A percentile compares a stretch with the other conserved stretches of the same genome.
Evolutionary conservation across 352 stramenopile species (phyloP).

Genomic region (Pythium guiyangense): DNA sequence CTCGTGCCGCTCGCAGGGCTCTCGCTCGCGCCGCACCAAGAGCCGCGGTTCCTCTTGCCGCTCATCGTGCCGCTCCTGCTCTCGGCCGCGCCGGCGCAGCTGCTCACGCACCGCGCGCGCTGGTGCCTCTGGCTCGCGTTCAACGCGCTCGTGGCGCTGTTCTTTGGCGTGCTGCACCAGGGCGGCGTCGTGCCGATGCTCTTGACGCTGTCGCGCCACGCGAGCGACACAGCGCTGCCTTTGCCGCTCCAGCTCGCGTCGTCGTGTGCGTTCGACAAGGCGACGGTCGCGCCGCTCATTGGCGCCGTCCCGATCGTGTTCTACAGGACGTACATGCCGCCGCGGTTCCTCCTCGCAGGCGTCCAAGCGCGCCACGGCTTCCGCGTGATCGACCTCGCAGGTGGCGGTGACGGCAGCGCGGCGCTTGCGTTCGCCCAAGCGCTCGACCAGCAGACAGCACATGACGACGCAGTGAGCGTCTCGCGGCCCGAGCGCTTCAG

Average conservation of each 20-base stretch:
- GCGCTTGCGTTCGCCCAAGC: not conserved
- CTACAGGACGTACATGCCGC: too few species aligned
- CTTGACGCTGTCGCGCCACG: conserved; percentile 26
- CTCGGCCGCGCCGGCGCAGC: too few species aligned
- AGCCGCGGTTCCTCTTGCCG: too few species aligned
- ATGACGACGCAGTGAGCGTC: not conserved
- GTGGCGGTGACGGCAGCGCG: conserved; percentile 13
- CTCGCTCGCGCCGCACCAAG: too few species aligned
- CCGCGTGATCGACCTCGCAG: conserved; percentile 48
- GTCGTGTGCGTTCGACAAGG: conserved; percentile 27
- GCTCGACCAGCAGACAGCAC: not conserved
- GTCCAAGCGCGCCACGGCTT: conserved; percentile 19
- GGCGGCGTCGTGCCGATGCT: conserved; percentile 61
- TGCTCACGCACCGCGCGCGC: too few species aligned
- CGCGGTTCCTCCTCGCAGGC: too few species aligned
- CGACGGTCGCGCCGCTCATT: conserved; percentile 7
- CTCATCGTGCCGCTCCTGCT: too few species aligned
- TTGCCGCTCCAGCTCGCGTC: conserved; percentile 4
- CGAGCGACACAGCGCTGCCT: not conserved
- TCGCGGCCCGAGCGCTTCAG: not conserved
- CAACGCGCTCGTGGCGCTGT: conserved; percentile 16
- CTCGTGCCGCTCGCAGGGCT: conserved; percentile 80
- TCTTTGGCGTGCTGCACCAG: conserved; percentile 67
- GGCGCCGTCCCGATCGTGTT: too few species aligned
- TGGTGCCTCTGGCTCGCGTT: too few species aligned